Evolutionary conservation across 257 asterid species (phyloP).

Genomic region (Jacaranda copaia): DNA sequence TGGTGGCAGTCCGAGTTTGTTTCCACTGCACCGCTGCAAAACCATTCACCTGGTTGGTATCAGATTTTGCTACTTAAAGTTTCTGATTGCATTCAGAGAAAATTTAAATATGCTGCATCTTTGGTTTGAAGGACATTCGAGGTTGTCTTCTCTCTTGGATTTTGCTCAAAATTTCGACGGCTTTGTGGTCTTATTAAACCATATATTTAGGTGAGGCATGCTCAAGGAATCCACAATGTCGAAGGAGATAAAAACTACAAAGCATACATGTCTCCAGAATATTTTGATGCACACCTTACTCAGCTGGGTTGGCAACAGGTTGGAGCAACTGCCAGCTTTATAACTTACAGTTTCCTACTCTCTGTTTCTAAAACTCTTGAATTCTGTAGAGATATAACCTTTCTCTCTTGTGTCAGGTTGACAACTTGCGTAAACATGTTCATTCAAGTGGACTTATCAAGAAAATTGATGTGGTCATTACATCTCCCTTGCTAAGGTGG

Average conservation of each 20-base stretch:
- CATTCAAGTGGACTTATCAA: constrained; percentile 75
- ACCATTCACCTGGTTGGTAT: constrained; percentile 91
- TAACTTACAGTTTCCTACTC: constrained; percentile 8
- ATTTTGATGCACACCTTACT: constrained; percentile 94
- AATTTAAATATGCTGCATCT: constrained; percentile 47
- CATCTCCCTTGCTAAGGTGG: constrained; percentile 92
- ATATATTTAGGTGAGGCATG: constrained; percentile 90
- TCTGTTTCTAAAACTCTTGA: constrained; percentile 15
- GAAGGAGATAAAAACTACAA: constrained; percentile 84
- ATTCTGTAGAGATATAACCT: constrained; percentile 29
- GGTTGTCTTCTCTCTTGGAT: constrained; percentile 53
- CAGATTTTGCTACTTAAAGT: constrained; percentile 38
- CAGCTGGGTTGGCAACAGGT: constrained; percentile 96
- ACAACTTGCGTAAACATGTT: constrained; percentile 85
- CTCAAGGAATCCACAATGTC: constrained; percentile 92
- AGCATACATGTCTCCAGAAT: constrained; percentile 77
- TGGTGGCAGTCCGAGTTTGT: constrained; percentile 65
- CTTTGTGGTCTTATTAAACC: constrained; percentile 54
- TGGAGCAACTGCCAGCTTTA: constrained; percentile 27
- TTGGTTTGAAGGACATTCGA: constrained; percentile 47
- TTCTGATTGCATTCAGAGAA: constrained; percentile 46
- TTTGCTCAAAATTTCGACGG: constrained; percentile 50
- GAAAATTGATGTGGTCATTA: constrained; percentile 80
- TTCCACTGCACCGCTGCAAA: constrained; percentile 86
- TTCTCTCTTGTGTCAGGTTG: constrained; percentile 68